Evolutionary conservation across 768 basidiomycete species (phyloP).

Genomic region (Mycena vitilis): DNA sequence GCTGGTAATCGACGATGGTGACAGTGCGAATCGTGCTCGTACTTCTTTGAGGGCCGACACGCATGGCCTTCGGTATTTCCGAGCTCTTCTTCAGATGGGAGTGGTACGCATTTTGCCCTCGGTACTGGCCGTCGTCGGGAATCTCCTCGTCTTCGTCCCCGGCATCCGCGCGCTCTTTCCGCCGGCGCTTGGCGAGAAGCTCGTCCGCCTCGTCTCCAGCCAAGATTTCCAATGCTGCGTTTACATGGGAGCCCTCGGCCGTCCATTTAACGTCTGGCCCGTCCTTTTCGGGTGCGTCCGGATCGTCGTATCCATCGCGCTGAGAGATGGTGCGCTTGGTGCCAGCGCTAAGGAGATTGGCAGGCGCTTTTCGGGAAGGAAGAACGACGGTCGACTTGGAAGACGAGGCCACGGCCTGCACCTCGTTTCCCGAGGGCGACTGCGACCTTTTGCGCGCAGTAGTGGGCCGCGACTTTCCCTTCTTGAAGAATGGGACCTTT

Average conservation of each 20-base stretch:
- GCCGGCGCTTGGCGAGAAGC: constrained; percentile 75
- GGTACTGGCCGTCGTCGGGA: constrained; percentile 88
- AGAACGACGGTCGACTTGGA: constrained; percentile 80
- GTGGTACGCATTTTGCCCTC: constrained; percentile 85
- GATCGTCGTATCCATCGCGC: constrained; percentile 53
- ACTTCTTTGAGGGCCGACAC: constrained; percentile 82
- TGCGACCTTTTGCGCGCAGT: constrained; percentile 80
- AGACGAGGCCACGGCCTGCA: constrained; percentile 47
- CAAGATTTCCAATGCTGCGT: constrained; percentile 79
- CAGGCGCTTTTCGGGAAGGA: constrained; percentile 74
- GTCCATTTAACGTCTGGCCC: constrained; percentile 85
- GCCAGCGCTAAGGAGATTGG: constrained; percentile 83
- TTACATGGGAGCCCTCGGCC: constrained; percentile 77
- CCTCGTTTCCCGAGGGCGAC: constrained; percentile 60
- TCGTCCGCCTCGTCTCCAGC: constrained; percentile 87
- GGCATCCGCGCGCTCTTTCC: constrained; percentile 63
- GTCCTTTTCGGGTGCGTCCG: constrained; percentile 65
- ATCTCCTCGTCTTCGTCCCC: constrained; percentile 69
- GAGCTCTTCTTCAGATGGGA: constrained; percentile 84
- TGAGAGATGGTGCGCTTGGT: constrained; percentile 71
- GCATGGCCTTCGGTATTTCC: constrained; percentile 90
- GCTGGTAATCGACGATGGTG: constrained; percentile 97
- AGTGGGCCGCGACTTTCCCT: constrained; percentile 81
- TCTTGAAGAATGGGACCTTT: constrained; percentile 91
- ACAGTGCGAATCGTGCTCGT: constrained; percentile 91